phyloP scores from a whole-genome alignment of 768 basidiomycete species.

The Cystobasidiopsis lactophilus region DNA sequence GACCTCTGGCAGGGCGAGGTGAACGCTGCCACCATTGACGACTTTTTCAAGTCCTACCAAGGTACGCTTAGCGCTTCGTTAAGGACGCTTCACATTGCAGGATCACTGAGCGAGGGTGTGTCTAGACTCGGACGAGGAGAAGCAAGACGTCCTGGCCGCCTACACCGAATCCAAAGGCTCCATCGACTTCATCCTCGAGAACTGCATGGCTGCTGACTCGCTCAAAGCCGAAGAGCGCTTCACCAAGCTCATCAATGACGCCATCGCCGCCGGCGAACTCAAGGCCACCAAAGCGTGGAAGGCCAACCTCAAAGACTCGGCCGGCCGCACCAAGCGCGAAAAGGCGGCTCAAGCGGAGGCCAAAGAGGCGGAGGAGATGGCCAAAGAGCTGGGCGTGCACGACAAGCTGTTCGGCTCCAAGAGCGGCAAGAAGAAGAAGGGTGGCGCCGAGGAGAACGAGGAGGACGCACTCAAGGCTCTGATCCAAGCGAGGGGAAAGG shows the following conservation, averaged over 20 bases:
- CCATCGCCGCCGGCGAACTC: constrained; percentile 44
- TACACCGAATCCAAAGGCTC: constrained; percentile 52
- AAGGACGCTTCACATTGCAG: neutral
- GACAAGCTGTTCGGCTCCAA: constrained; percentile 17
- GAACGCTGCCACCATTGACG: constrained; percentile 41
- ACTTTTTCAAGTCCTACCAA: constrained; percentile 86
- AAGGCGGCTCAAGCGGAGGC: constrained; percentile 17
- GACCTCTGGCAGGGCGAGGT: constrained; percentile 20
- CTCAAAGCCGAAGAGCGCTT: constrained; percentile 70
- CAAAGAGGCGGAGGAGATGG: constrained; percentile 17
- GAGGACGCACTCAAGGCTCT: constrained; percentile 15
- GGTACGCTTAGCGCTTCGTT: constrained; percentile 34
- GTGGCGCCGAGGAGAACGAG: constrained; percentile 7
- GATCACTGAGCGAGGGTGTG: neutral
- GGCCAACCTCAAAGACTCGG: constrained; percentile 51
- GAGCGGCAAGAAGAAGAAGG: constrained; percentile 5
- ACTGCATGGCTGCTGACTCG: constrained; percentile 50
- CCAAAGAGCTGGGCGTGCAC: constrained; percentile 20
- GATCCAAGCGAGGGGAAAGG: constrained; percentile 14
- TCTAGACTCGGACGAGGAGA: constrained; percentile 65
- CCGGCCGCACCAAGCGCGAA: constrained; percentile 28
- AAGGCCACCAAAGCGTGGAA: constrained; percentile 38
- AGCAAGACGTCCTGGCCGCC: constrained; percentile 50
- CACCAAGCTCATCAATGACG: constrained; percentile 39
- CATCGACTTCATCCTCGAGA: constrained; percentile 56